A percentile compares a stretch with the other conserved stretches of the same genome.
phyloP scores from a whole-genome alignment of 177 flowering plant species.

The Vitis hybrid region DNA sequence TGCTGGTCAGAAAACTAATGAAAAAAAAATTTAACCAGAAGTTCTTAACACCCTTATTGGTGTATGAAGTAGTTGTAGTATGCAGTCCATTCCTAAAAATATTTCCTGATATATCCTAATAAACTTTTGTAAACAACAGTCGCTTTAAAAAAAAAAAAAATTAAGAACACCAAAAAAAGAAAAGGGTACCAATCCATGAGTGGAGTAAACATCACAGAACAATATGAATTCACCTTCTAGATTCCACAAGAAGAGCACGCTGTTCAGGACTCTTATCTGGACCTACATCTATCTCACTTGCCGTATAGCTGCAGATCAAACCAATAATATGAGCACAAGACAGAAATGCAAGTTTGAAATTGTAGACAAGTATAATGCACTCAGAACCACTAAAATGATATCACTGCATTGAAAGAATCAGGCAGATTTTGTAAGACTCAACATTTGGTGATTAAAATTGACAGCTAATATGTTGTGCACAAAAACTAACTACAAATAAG shows the following conservation, averaged over 20 bases:
- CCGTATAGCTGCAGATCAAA: conserved; percentile 53
- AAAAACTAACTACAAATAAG: neutral
- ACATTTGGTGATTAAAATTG: neutral
- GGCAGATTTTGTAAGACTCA: neutral
- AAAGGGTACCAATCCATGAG: neutral
- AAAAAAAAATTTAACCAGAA: no score
- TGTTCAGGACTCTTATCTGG: conserved; percentile 67
- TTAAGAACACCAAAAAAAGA: neutral
- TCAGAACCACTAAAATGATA: neutral
- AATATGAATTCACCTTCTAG: conserved; percentile 61
- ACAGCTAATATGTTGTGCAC: no score
- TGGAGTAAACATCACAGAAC: neutral
- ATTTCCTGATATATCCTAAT: no score
- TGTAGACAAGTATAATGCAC: neutral
- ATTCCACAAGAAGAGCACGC: conserved; percentile 76
- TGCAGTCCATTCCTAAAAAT: no score
- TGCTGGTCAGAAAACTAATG: no score
- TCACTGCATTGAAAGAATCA: conserved; percentile 1
- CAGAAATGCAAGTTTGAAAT: neutral
- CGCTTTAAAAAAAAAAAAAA: no score
- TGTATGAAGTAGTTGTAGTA: no score
- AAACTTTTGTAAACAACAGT: no score
- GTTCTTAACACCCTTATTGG: no score
- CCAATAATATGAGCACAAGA: neutral
- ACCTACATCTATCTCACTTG: conserved; percentile 52